Base-by-base conservation (phyloP, 2,329 filamentous ascomycete genomes). In the Thielaviopsis punctulata region DNA sequence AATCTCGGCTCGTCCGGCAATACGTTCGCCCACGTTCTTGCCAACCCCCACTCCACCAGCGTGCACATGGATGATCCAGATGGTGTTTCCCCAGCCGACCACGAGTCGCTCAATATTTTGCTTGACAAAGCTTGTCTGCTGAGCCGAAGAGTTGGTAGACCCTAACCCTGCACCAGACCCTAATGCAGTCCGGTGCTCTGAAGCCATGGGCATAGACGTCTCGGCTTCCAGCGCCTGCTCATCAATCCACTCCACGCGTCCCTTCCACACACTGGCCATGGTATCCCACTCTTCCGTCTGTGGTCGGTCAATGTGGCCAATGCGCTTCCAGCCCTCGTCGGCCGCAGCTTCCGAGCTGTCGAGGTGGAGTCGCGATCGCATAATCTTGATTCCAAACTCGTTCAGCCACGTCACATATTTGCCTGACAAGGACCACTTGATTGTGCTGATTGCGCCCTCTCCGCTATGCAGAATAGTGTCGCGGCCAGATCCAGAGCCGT, bases 371-470 rank as follows among this genome's bases (percentile, higher is more conserved):
- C 92, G 86, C 4, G 87, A 87, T 36, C 92, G 79, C 89, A 96
- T 96, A 56, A 98, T 92, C 64, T 95, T 95, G 63, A 96, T 93
- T 3, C 92, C 92, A 61, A 93, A 84, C 65, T 98, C 92, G 61
- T 96, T 98, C 41, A 94, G 75, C 92, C 92, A 98, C 0, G 82
- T 86, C 1, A 95, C 84, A 61, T 89, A 96, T 66, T 84, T 92
- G 1, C 92, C 90, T 0, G 87, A 90, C 41, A 90, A 64, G 0
- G 90, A 96, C 88, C 90, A 98, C 64, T 93, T 90, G 62, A 98
- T 92, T 3, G 82, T 84, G 63, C 80, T 90, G 57, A 98, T 92
- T 2, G 80, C 79, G 3, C 92, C 92, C 68, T 98, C 93, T 2
- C 92, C 92, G 7, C 85, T 87, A 62, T 98, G 92, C 46, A 96